Percentiles rank a stretch among this genome's conserved stretches.
phyloP scores from a whole-genome alignment of 257 asterid genomes.

The Scutellaria galericulata region DNA sequence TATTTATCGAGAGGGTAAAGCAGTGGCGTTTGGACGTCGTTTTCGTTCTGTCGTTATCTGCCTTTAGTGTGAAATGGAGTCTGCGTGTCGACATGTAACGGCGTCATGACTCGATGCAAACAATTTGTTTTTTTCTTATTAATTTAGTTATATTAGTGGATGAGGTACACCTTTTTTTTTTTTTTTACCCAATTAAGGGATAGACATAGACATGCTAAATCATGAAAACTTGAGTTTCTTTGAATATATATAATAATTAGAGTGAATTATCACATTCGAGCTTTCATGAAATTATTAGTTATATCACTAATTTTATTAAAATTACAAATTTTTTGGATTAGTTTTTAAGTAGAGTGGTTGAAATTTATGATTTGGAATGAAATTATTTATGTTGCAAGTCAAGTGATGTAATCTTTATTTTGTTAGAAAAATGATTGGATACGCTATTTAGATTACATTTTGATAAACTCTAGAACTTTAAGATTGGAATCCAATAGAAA shows the following conservation, averaged over 20 bases:
- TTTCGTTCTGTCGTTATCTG: slow-evolving; percentile 30
- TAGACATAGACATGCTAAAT: slow-evolving; percentile 3
- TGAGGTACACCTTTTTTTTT: neutral
- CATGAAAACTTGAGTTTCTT: neutral
- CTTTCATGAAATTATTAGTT: no score
- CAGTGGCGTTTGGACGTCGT: slow-evolving; percentile 39
- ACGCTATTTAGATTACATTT: no score
- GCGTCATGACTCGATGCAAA: slow-evolving; percentile 36
- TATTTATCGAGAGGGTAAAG: slow-evolving; percentile 8
- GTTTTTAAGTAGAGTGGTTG: no score
- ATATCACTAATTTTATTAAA: no score
- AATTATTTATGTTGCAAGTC: no score
- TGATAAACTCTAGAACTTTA: no score
- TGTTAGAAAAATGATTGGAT: no score
- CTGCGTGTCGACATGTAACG: slow-evolving; percentile 33
- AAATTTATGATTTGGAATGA: no score
- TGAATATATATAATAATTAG: neutral
- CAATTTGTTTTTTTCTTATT: neutral
- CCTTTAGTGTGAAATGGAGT: slow-evolving; percentile 36
- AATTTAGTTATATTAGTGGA: neutral
- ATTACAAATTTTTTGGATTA: no score
- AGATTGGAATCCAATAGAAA: no score
- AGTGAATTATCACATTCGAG: no score
- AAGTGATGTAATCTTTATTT: no score
- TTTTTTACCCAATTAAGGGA: neutral